Conservation (phyloP, 768 basidiomycete genomes). For the Boletus bicolor region DNA sequence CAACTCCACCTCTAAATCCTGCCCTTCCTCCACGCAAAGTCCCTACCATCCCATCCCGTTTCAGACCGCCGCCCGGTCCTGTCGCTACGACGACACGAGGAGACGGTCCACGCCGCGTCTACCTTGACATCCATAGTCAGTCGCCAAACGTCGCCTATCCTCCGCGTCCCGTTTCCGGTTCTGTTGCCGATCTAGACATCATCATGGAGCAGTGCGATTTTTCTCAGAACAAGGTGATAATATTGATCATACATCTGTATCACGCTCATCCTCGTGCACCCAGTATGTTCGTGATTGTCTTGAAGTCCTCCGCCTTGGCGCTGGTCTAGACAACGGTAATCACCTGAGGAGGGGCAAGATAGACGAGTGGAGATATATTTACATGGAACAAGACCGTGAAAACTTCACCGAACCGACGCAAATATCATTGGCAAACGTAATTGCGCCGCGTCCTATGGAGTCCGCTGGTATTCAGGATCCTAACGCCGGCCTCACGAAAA, state of each 20-base stretch:
- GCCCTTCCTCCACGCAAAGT: conserved; percentile 60
- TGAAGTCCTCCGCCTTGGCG: conserved; percentile 89
- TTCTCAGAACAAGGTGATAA: conserved; percentile 62
- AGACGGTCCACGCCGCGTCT: conserved; percentile 73
- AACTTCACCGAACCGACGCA: conserved; percentile 37
- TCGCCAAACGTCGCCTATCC: conserved; percentile 75
- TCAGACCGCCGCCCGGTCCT: conserved; percentile 44
- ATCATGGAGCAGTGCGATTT: conserved; percentile 95
- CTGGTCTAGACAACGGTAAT: conserved; percentile 79
- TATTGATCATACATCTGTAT: not conserved
- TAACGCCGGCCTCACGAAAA: conserved; percentile 55
- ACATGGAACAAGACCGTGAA: conserved; percentile 56
- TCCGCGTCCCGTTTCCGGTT: conserved; percentile 80
- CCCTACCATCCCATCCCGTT: conserved; percentile 45
- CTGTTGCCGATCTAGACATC: conserved; percentile 83
- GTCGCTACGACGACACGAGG: conserved; percentile 62
- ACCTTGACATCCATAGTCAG: conserved; percentile 64
- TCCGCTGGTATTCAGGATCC: conserved; percentile 41
- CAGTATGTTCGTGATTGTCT: conserved; percentile 98
- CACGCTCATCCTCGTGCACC: conserved; percentile 9
- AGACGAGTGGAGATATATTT: conserved; percentile 88
- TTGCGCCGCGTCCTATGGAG: conserved; percentile 28
- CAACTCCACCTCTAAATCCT: conserved; percentile 60
- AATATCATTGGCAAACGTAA: conserved; percentile 31
- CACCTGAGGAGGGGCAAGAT: conserved; percentile 70